Conservation (phyloP, 768 basidiomycete genomes). For the Hebeloma cylindrosporum region DNA sequence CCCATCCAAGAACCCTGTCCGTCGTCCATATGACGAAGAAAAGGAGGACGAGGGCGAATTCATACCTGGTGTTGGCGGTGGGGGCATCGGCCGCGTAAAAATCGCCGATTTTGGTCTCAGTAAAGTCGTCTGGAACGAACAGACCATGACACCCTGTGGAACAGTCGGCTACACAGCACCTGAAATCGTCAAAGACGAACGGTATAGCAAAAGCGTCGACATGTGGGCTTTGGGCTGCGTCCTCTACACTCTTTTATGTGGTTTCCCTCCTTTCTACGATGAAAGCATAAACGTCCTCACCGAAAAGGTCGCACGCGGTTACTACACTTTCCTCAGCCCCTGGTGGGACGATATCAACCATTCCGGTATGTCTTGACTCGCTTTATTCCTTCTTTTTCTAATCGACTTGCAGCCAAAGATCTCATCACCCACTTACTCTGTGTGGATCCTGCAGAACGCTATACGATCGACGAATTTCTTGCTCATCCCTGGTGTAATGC, state of each 20-base stretch:
- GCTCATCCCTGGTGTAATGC: constrained; percentile 94
- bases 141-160: constrained; percentile 99
- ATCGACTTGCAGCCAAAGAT: constrained; percentile 73
- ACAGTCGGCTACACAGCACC: constrained; percentile 99
- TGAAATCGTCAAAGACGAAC: constrained; percentile 98
- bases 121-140: constrained; percentile 98
- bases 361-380: constrained; percentile 50
- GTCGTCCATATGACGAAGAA: constrained; percentile 93
- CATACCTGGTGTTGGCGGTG: constrained; percentile 87
- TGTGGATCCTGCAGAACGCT: constrained; percentile 92
- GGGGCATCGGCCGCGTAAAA: constrained; percentile 97
- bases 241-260: constrained; percentile 96
- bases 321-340: constrained; percentile 97
- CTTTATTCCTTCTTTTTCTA: constrained; percentile 2
- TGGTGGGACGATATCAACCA: constrained; percentile 98
- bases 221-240: constrained; percentile 99
- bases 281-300: constrained; percentile 98
- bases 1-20: constrained; percentile 72
- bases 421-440: constrained; percentile 93
- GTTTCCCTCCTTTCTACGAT: constrained; percentile 98
- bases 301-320: constrained; percentile 95
- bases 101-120: constrained; percentile 98
- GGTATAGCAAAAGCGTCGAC: constrained; percentile 94
- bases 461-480: constrained; percentile 97
- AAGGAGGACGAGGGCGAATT: constrained; percentile 99